phyloP scores from a whole-genome alignment of 345 rosid genomes.

The Melaleuca alternifolia region DNA sequence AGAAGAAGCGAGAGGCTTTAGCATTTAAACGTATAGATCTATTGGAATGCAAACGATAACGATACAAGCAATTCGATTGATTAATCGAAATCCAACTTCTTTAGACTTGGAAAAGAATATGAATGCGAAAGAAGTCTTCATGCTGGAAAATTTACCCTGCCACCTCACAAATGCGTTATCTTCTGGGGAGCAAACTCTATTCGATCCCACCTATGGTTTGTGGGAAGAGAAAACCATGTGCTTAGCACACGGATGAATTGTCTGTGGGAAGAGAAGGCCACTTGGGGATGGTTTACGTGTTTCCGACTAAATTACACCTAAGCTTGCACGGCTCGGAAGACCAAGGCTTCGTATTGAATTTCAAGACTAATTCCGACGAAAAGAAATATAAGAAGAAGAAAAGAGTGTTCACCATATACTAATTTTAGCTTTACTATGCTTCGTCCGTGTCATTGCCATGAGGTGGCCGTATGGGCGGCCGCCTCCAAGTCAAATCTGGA shows the following conservation, averaged over 20 bases:
- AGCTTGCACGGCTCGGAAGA: background rate
- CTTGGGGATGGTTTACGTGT: background rate
- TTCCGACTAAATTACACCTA: background rate
- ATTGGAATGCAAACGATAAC: background rate
- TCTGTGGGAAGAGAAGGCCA: background rate
- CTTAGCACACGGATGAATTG: no score
- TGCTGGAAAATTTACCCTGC: background rate
- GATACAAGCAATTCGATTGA: background rate
- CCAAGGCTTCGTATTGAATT: background rate
- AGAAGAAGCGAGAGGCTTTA: background rate
- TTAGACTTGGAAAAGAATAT: background rate
- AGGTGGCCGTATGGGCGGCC: no score
- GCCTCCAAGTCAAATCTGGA: no score
- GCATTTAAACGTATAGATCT: background rate
- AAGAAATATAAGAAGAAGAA: no score
- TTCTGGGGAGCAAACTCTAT: background rate
- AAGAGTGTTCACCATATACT: no score
- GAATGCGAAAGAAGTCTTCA: background rate
- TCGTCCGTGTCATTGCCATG: no score
- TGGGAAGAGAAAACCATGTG: background rate
- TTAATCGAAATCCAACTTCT: background rate
- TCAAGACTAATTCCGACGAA: background rate
- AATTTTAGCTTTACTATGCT: no score
- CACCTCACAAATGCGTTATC: background rate
- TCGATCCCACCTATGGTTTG: background rate